Evolutionary conservation across 805 yeast species (phyloP).

Genomic region (Cyberlindnera veronae): DNA sequence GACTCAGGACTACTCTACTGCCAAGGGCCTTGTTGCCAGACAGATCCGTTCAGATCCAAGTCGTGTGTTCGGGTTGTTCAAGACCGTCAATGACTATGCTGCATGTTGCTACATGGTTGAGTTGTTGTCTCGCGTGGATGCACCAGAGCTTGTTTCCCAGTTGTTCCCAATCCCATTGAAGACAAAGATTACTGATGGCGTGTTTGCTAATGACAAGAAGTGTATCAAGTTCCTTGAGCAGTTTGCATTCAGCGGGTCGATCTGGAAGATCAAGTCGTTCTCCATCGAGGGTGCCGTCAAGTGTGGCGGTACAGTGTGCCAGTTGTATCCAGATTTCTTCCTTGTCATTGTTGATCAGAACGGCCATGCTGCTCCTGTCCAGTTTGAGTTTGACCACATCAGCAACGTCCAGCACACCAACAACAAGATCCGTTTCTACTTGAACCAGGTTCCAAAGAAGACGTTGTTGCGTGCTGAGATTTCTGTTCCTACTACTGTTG

Average conservation of each 20-base stretch:
- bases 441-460: constrained; percentile 10
- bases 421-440: constrained; percentile 4
- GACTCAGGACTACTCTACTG: constrained; percentile 21
- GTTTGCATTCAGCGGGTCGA: neutral
- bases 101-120: constrained; percentile 22
- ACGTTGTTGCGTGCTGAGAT: constrained; percentile 11
- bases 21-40: neutral
- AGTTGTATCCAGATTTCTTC: constrained; percentile 10
- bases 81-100: constrained; percentile 14
- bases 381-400: constrained; percentile 14
- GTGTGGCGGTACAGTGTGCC: constrained; percentile 15
- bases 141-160: neutral
- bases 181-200: constrained; percentile 5
- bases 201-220: constrained; percentile 19
- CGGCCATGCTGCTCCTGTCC: constrained; percentile 22
- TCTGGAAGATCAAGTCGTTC: constrained; percentile 9
- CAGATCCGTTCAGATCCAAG: neutral
- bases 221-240: constrained; percentile 17
- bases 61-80: constrained; percentile 2
- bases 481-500: constrained; percentile 4
- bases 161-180: neutral
- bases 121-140: constrained; percentile 21
- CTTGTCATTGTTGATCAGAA: constrained; percentile 17
- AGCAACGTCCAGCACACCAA: constrained; percentile 1
- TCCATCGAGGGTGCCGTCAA: constrained; percentile 4